Evolutionary conservation across 75 land plant species (phyloP).

Genomic region (Cryptomeria japonica): DNA sequence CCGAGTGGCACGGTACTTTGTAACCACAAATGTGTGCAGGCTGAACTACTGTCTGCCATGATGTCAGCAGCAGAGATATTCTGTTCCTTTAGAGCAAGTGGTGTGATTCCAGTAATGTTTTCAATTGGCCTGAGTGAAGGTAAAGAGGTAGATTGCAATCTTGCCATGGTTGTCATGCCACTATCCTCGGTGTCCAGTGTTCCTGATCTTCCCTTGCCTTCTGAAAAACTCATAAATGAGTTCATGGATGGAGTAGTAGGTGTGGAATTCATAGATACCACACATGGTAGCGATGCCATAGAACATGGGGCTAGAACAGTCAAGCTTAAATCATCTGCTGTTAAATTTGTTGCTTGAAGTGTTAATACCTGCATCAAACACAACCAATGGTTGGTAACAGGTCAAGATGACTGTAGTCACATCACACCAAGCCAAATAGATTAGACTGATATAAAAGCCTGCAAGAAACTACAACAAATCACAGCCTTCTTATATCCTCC

Average conservation of each 20-base stretch:
- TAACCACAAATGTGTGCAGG: slow-evolving; percentile 93
- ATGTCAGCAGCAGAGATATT: slow-evolving; percentile 52
- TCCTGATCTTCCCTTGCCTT: slow-evolving; percentile 28
- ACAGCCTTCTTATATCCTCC: background rate
- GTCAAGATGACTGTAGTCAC: background rate
- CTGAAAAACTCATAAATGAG: slow-evolving; percentile 37
- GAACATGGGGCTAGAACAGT: slow-evolving; percentile 93
- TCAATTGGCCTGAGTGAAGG: slow-evolving; percentile 37
- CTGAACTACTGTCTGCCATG: slow-evolving; percentile 61
- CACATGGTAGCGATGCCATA: slow-evolving; percentile 64
- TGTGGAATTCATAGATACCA: slow-evolving; percentile 61
- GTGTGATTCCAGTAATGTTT: slow-evolving; percentile 27
- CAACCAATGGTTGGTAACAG: background rate
- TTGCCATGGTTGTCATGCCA: background rate
- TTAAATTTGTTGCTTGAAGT: slow-evolving; percentile 94
- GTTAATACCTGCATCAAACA: slow-evolving; percentile 73
- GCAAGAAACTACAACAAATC: background rate
- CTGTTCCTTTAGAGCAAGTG: slow-evolving; percentile 48
- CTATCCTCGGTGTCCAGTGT: slow-evolving; percentile 9
- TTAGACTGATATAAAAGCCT: background rate
- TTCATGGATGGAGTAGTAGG: slow-evolving; percentile 49
- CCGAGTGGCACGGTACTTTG: slow-evolving; percentile 98
- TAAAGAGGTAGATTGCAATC: slow-evolving; percentile 22
- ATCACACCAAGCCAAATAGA: background rate
- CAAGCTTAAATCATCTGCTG: slow-evolving; percentile 75